Base-by-base conservation (phyloP, 192 early-diverging fungal species). In the Backusella mclennaniae region DNA sequence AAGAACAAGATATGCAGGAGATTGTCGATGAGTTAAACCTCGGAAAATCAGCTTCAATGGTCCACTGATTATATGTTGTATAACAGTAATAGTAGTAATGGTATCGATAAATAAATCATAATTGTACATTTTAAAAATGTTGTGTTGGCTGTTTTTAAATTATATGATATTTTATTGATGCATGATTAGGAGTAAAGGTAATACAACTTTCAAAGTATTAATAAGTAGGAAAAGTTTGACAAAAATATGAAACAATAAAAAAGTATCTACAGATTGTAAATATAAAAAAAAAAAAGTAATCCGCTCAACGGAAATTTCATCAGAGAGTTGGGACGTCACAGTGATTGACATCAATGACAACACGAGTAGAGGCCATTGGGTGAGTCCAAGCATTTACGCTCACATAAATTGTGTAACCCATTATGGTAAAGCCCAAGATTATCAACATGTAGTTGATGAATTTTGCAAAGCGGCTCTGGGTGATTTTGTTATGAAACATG, bases 331-430 rank as follows among this genome's bases (percentile, higher is more conserved):
- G 68, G n/a, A 35, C 35, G 36, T 38, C 35, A 41, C 35, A 69
- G 36, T 35, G 17, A 9, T 35, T 23, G 9, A 69, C 35, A 38
- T 69, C 68, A 21, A 69, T 69, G 19, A 69, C 8, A 21, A 69
- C 23, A 12, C 68, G 35, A 26, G 17, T 6, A 26, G 73, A 39
- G 15, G n/a, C 6, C 52, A 53, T 29, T 29, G 78, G 73, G 31
- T 70, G 31, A 3, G 82, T 35, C 84, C 84, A 85, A 70, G 80
- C 78, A 63, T 76, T 79, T 49, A 96, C 80, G 39, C 91, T 94
- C 53, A 93, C 87, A 73, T 83, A 92, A 3, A 95, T 91, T 17
- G 93, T 93, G 80, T 95, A 96, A 6, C 93, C 70, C 75, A 93
- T 87, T 1, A 90, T 89, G 21, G 86, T 46, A 31, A 91, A 70